Evolutionary conservation across 1,284 basidiomycete species (phyloP), one percentile per base, ranked within the genome.

Genomic region (Xanthoconium separans): DNA sequence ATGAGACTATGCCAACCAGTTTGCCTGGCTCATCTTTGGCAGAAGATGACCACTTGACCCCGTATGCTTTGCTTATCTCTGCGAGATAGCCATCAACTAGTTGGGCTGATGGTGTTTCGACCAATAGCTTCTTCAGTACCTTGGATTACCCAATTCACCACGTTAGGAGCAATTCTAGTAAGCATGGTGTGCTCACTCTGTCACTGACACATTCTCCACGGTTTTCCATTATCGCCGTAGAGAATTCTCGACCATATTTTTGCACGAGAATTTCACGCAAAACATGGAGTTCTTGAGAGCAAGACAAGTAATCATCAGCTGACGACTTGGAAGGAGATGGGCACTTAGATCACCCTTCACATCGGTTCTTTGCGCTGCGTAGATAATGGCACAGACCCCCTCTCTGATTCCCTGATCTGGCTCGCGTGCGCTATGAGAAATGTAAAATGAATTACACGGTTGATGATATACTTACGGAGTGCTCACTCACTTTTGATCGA

Each of bases 221-320:
- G 70, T 95, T 95, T 65, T 95, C 93, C 82, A 93, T 91, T 2
- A 89, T 85, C 20, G 79, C 83, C 24, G 83, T 63, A 12, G 91
- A 82, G 65, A 89, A 95, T 22, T 96, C 93, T 20, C 93, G 81
- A 15, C 93, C 91, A 65, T 85, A 95, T 73, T 93, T 97, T 72
- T 95, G 89, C 89, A 96, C 92, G 53, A 99, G 81, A 69, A 98
- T 84, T 68, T 98, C 95, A 41, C 95, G 85, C 39, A 98, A 75
- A 36, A 93, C 77, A 62, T 97, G 93, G 34, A 99, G 82, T 71
- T 99, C 96, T 88, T 70, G 53, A 51, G 29, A 49, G 16, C 22
- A 34, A 34, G 13, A 44, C 10, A 5, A 13, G 12, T n/a, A 31
- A 12, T 18, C 41, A 20, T 39, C 5, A 40, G 39, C 10, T 31